phyloP scores from a whole-genome alignment of 352 stramenopile genomes.

The Pythium aquatile region DNA sequence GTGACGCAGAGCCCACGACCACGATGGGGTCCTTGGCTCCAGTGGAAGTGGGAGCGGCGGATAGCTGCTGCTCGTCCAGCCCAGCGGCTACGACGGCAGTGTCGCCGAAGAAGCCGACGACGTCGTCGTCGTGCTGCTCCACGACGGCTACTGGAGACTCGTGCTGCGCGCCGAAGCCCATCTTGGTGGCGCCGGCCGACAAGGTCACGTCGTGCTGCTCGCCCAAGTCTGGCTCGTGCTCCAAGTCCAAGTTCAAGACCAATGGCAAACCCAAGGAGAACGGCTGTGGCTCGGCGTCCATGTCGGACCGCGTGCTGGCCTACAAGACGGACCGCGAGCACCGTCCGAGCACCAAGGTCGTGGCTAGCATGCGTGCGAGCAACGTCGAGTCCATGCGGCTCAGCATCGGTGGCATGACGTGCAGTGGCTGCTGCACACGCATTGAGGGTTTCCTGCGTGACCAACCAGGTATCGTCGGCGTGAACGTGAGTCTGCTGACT shows the following conservation, averaged over 20 bases:
- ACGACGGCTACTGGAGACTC: background rate
- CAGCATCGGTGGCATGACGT: conserved; percentile 83
- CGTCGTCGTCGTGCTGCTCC: conserved; percentile 2
- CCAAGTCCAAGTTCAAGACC: background rate
- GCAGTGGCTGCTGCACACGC: conserved; percentile 82
- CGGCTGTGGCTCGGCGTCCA: background rate
- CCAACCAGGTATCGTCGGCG: conserved; percentile 51
- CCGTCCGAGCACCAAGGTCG: background rate
- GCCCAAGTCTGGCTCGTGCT: conserved; percentile 3
- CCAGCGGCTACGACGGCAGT: conserved; percentile 5
- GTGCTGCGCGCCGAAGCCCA: conserved; percentile 14
- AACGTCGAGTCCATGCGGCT: conserved; percentile 41
- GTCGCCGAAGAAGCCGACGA: conserved; percentile 10
- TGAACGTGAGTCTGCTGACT: conserved; percentile 69
- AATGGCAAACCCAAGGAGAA: background rate
- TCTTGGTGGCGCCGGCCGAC: conserved; percentile 11
- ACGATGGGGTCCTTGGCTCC: background rate
- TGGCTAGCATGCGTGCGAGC: background rate
- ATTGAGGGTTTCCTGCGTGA: conserved; percentile 70
- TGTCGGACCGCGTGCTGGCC: background rate
- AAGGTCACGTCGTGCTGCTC: conserved; percentile 13
- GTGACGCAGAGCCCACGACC: background rate
- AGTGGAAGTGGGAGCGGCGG: background rate
- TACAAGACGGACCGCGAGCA: conserved; percentile 1
- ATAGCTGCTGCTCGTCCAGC: conserved; percentile 6